phyloP scores from a whole-genome alignment of 768 basidiomycete genomes.

The Phlebiopsis gigantea region DNA sequence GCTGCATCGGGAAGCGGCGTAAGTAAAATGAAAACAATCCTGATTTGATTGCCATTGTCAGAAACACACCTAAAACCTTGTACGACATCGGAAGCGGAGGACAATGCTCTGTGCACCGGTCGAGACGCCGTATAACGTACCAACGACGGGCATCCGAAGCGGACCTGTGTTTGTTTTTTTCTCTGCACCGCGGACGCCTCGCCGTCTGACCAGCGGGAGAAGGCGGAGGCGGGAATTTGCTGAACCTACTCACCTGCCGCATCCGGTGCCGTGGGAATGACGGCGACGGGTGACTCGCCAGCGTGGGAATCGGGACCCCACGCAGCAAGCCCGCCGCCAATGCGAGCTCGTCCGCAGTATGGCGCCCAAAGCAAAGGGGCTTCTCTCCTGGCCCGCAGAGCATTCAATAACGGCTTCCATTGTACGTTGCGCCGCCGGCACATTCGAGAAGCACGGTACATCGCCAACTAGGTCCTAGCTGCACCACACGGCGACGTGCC shows the following conservation, averaged over 20 bases:
- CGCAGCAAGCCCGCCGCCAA: neutral
- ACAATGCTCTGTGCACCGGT: neutral
- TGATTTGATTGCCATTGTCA: neutral
- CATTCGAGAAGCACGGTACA: neutral
- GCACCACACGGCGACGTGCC: conserved; percentile 84
- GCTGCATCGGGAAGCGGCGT: neutral
- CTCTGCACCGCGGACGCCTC: too few species aligned
- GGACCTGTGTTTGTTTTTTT: neutral
- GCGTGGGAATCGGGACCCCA: neutral
- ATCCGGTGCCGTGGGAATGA: neutral
- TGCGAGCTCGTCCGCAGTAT: neutral
- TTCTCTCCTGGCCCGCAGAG: neutral
- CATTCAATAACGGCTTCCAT: neutral
- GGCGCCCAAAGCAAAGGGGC: neutral
- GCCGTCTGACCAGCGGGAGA: neutral
- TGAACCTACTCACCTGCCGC: neutral
- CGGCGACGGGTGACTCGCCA: neutral
- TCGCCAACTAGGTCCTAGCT: conserved; percentile 38
- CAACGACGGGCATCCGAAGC: neutral
- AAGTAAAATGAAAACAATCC: neutral
- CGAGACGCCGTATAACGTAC: neutral
- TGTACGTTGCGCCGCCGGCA: neutral
- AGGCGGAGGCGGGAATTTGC: neutral
- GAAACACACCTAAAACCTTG: neutral
- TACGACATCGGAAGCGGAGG: neutral